A percentile compares a stretch with the other conserved stretches of the same genome.
Conservation (phyloP, 352 stramenopile species). For the Elongisporangium anandrum region DNA sequence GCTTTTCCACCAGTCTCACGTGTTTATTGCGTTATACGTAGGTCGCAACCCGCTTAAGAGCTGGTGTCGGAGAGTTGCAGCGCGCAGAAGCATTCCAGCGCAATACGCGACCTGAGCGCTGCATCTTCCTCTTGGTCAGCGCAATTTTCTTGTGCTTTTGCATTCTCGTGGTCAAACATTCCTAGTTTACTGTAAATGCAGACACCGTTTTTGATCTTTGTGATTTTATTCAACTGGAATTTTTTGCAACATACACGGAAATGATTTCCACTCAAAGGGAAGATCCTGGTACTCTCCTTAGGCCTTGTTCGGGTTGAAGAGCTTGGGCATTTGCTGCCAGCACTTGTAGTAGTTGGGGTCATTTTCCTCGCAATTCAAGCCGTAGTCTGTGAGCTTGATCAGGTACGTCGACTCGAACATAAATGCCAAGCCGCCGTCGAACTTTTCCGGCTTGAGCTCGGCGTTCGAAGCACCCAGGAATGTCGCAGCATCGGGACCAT, state of each 20-base stretch:
- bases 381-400: slow-evolving; percentile 87
- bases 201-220: too few relatives aligned
- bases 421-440: slow-evolving; percentile 93
- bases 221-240: neutral
- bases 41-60: slow-evolving; percentile 55
- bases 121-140: slow-evolving; percentile 59
- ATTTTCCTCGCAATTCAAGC: slow-evolving; percentile 81
- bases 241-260: neutral
- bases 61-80: slow-evolving; percentile 53
- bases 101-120: slow-evolving; percentile 65
- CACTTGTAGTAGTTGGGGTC: slow-evolving; percentile 91
- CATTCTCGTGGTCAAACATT: slow-evolving; percentile 66
- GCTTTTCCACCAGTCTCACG: too few relatives aligned
- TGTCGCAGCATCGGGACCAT: slow-evolving; percentile 92
- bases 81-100: slow-evolving; percentile 57
- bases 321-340: slow-evolving; percentile 91
- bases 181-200: slow-evolving; percentile 16
- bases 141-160: slow-evolving; percentile 66
- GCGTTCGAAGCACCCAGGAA: slow-evolving; percentile 88
- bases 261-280: neutral
- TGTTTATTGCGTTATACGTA: too few relatives aligned
- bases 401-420: slow-evolving; percentile 97
- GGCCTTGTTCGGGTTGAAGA: slow-evolving; percentile 55
- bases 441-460: slow-evolving; percentile 84
- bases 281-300: neutral